Evolutionary conservation across 129 eudicot genomes (phyloP).

Genomic region (Erigeron canadensis): DNA sequence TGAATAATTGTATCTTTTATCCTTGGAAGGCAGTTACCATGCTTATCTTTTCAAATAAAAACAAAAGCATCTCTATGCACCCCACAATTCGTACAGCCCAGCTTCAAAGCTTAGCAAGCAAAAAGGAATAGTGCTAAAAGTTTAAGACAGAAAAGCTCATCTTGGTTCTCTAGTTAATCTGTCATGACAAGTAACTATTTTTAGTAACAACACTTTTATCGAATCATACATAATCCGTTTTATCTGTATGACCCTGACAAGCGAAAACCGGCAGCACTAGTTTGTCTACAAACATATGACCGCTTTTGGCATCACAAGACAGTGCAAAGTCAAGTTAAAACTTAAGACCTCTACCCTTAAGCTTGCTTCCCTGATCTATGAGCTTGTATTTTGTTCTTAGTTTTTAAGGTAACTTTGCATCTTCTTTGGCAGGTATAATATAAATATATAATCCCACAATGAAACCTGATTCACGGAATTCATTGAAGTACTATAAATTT

Average conservation of each 20-base stretch:
- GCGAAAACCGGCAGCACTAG: constrained; percentile 57
- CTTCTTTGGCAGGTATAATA: constrained; percentile 55
- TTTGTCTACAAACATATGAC: constrained; percentile 74
- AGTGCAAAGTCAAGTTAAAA: constrained; percentile 50
- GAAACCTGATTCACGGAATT: constrained; percentile 37
- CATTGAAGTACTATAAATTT: neutral
- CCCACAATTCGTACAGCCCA: no score
- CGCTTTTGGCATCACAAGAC: constrained; percentile 92
- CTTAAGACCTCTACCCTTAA: constrained; percentile 59
- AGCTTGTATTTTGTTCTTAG: constrained; percentile 66
- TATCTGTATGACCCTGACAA: constrained; percentile 55
- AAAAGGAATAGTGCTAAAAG: no score
- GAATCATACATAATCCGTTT: no score
- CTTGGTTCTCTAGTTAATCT: neutral
- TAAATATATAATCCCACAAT: constrained; percentile 68
- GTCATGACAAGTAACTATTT: neutral
- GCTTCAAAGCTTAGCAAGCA: no score
- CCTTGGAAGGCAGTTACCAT: no score
- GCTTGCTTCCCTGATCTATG: constrained; percentile 79
- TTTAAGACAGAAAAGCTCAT: no score
- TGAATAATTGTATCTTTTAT: no score
- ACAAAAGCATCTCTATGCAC: no score
- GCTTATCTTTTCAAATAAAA: no score
- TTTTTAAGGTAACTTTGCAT: constrained; percentile 49
- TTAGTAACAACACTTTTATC: neutral